Conservation (phyloP, 1,284 basidiomycete species). For the Phenoliferia sp. region DNA sequence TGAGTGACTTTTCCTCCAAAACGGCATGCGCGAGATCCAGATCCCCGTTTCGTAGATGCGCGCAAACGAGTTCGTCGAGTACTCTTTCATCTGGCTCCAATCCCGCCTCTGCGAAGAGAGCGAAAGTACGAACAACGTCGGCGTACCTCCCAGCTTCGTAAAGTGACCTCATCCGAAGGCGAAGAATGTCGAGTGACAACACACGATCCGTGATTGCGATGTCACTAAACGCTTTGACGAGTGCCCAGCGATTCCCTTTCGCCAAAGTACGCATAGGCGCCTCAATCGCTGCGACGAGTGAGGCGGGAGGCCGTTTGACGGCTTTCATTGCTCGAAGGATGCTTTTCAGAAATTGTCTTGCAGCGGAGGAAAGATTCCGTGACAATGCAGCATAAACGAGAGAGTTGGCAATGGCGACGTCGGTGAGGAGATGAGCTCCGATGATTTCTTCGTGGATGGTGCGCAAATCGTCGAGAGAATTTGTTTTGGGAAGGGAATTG, state of each 20-base stretch:
- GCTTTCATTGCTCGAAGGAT: not conserved
- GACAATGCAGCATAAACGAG: slow-evolving; percentile 1
- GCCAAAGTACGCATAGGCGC: not conserved
- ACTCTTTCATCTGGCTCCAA: slow-evolving; percentile 2
- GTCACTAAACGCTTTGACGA: slow-evolving; percentile 10
- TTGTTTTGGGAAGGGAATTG: not conserved
- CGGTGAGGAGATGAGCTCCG: not conserved
- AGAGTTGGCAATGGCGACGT: not conserved
- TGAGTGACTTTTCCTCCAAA: slow-evolving; percentile 15
- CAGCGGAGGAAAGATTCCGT: not conserved
- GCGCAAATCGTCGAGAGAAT: not conserved
- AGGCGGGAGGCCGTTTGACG: not conserved
- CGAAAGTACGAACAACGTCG: slow-evolving; percentile 12
- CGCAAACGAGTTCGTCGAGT: slow-evolving; percentile 27
- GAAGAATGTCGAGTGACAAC: slow-evolving; percentile 5
- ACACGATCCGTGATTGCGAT: slow-evolving; percentile 2
- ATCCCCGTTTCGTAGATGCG: slow-evolving; percentile 19
- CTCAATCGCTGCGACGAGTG: not conserved
- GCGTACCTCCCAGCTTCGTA: slow-evolving; percentile 11
- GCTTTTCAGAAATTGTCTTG: slow-evolving; percentile 1
- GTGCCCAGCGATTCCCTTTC: slow-evolving; percentile 2
- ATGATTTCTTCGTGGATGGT: not conserved
- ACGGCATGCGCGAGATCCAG: slow-evolving; percentile 21
- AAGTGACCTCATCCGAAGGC: slow-evolving; percentile 15
- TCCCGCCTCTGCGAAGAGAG: slow-evolving; percentile 2